Evolutionary conservation across 2,329 filamentous ascomycete genomes (phyloP).

Genomic region (Penicillium glabrum): DNA sequence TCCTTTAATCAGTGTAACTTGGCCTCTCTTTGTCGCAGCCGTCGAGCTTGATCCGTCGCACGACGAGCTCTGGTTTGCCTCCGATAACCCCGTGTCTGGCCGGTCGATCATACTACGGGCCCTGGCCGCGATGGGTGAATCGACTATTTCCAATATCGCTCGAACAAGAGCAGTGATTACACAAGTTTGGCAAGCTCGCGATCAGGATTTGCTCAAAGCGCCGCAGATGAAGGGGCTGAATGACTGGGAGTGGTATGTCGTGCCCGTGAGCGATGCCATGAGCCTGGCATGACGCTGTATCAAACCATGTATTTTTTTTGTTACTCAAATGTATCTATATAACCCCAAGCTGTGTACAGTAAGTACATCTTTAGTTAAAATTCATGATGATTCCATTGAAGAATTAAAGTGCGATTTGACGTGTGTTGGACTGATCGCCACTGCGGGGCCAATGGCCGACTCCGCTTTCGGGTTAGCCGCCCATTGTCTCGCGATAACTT

Average conservation of each 20-base stretch:
- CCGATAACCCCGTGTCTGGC: slow-evolving; percentile 27
- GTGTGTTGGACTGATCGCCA: neutral
- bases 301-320: neutral
- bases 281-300: slow-evolving; percentile 36
- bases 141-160: slow-evolving; percentile 45
- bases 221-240: slow-evolving; percentile 27
- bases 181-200: slow-evolving; percentile 50
- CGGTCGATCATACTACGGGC: slow-evolving; percentile 42
- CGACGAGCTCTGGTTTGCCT: slow-evolving; percentile 36
- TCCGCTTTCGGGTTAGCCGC: slow-evolving; percentile 17
- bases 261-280: slow-evolving; percentile 43
- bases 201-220: slow-evolving; percentile 33
- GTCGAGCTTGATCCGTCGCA: slow-evolving; percentile 43
- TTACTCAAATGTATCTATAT: neutral
- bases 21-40: slow-evolving; percentile 47
- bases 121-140: slow-evolving; percentile 42
- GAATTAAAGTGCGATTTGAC: neutral
- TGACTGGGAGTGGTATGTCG: slow-evolving; percentile 46
- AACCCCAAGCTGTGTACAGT: neutral
- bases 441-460: slow-evolving; percentile 7
- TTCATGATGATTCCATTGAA: neutral
- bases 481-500: neutral
- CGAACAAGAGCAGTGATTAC: slow-evolving; percentile 49
- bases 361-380: too few species aligned
- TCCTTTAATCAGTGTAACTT: slow-evolving; percentile 38